phyloP scores from a whole-genome alignment of 2,329 filamentous ascomycete species.

The Botrytis deweyae region DNA sequence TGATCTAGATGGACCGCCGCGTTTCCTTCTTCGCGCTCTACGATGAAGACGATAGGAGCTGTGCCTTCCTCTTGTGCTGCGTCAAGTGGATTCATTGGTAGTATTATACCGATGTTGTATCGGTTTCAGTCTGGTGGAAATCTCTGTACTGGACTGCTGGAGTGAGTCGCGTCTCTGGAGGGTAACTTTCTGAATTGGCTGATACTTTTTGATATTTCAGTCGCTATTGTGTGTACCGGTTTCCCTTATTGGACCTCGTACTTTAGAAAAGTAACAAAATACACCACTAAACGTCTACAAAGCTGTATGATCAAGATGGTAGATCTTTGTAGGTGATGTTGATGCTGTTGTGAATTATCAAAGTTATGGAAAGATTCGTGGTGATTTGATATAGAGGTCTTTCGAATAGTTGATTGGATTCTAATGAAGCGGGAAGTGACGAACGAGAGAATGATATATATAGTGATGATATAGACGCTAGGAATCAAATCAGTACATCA shows the following conservation, averaged over 20 bases:
- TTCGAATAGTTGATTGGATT: background rate
- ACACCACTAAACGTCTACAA: background rate
- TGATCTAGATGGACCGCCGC: accelerated
- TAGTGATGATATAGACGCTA: background rate
- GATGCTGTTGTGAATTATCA: background rate
- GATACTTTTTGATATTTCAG: background rate
- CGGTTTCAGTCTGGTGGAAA: background rate
- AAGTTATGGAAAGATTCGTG: no score
- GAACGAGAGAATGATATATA: background rate
- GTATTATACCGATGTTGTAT: background rate
- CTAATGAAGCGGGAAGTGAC: background rate
- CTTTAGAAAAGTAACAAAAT: accelerated
- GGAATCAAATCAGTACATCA: background rate
- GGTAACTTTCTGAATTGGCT: background rate
- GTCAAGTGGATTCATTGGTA: background rate
- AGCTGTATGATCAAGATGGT: background rate
- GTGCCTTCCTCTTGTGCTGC: background rate
- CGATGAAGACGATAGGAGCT: background rate
- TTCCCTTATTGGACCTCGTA: background rate
- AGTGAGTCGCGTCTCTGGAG: background rate
- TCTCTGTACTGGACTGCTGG: no score
- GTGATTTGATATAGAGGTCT: no score
- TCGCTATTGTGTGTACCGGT: no score
- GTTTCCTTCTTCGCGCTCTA: background rate
- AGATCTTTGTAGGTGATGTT: background rate